These are phyloP conservation scores for Komagataea norvegica DNA, from an alignment of 1,139 yeast species.

Conservation along the genomic window DNA sequence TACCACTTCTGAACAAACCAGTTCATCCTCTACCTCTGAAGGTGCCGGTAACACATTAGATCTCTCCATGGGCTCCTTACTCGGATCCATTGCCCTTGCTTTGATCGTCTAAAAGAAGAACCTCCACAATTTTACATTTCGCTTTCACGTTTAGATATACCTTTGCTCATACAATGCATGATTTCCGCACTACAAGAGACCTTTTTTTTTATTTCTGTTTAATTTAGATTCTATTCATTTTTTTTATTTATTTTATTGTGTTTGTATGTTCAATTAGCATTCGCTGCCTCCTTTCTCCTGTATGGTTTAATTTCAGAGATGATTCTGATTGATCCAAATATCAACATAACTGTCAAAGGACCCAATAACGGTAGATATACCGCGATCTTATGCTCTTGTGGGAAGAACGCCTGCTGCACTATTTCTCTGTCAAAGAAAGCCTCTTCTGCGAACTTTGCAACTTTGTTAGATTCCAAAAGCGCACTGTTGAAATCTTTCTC, in stretches of 20 bases:
- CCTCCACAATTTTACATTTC: no score
- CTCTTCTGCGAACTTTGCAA: constrained; percentile 54
- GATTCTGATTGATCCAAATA: constrained; percentile 49
- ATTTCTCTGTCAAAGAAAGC: constrained; percentile 92
- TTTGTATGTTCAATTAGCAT: no score
- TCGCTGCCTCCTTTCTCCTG: constrained; percentile 12
- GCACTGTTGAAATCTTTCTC: constrained; percentile 41
- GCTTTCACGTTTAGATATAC: no score
- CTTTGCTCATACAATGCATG: no score
- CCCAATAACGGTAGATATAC: constrained; percentile 88
- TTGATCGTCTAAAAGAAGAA: constrained; percentile 1
- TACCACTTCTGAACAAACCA: no score
- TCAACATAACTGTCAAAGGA: constrained; percentile 69
- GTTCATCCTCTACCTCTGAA: background rate
- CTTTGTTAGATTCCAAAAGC: constrained; percentile 48
- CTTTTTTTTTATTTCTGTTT: no score
- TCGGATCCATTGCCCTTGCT: constrained; percentile 4
- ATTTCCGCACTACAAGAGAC: no score
- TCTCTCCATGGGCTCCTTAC: background rate
- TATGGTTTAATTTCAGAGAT: constrained; percentile 32
- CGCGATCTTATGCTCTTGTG: constrained; percentile 91
- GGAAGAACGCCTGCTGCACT: constrained; percentile 93
- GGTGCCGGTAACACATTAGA: constrained; percentile 5
- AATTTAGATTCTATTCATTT: no score
- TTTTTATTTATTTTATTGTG: no score